Evolutionary conservation across 2,329 filamentous ascomycete genomes (phyloP).

Genomic region (Pezicula neosporulosa): DNA sequence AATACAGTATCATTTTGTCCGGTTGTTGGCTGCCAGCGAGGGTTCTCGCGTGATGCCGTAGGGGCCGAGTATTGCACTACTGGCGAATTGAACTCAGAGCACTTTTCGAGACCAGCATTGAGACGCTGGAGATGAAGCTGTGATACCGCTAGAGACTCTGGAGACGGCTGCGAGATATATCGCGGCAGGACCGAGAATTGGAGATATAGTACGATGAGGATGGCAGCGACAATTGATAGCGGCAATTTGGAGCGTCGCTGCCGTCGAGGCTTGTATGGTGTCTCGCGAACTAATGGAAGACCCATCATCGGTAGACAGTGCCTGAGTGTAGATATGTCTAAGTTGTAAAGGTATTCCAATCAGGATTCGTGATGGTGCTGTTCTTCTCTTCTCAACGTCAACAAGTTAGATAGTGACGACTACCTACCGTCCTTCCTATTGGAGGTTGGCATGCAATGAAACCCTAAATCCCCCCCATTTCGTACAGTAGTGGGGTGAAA

Average conservation of each 20-base stretch:
- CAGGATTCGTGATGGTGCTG: too few species aligned
- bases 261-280: not conserved
- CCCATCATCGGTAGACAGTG: too few species aligned
- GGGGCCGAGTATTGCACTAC: slow-evolving; percentile 20
- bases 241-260: slow-evolving; percentile 6
- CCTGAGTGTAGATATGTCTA: too few species aligned
- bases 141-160: slow-evolving; percentile 13
- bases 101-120: slow-evolving; percentile 21
- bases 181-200: slow-evolving; percentile 22
- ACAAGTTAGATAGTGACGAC: too few species aligned
- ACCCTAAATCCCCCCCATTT: too few species aligned
- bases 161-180: slow-evolving; percentile 16
- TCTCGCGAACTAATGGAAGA: too few species aligned
- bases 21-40: slow-evolving; percentile 35
- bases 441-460: too few species aligned
- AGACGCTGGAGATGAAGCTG: slow-evolving; percentile 17
- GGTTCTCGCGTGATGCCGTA: slow-evolving; percentile 27
- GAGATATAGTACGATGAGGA: slow-evolving; percentile 14
- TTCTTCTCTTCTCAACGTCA: too few species aligned
- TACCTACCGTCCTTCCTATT: too few species aligned
- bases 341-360: too few species aligned
- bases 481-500: too few species aligned
- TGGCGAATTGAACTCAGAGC: slow-evolving; percentile 19
- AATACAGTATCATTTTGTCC: slow-evolving; percentile 35
- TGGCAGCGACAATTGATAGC: slow-evolving; percentile 14